Evolutionary conservation across 202 grass and related monocot genomes (phyloP), one percentile per base, ranked within the genome.

Genomic region (Digitaria exilis): DNA sequence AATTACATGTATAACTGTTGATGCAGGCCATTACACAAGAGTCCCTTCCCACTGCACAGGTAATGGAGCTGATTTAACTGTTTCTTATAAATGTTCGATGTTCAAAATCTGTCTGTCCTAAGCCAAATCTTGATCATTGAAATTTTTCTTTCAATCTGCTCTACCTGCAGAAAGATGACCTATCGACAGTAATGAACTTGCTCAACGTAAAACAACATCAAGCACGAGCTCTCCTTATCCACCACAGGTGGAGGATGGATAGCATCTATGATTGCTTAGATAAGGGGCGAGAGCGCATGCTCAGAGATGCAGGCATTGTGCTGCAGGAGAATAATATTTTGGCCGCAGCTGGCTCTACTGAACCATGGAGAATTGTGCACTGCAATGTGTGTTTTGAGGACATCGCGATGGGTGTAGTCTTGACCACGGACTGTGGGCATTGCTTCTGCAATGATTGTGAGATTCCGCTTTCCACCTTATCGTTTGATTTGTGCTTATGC

Each of bases 381-480:
- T 97, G 94, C 79, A 77, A 84, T 6, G 87, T 97, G n/a, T 97
- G 94, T 42, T 97, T 87, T 51, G 92, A 94, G 35, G 83, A 97
- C 6, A 67, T 85, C 18, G 22, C 84, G 57, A 26, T 35, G 18
- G 58, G 3, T 48, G 65, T 56, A 54, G 77, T 90, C 81, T 90
- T 86, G 13, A 57, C 58, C 77, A 94, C 94, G 91, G 91, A 94
- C 9, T 97, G 94, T 74, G 94, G 94, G 25, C 94, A 94, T 55
- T 89, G 55, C 73, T 97, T 92, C 81, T 97, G 94, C 85, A 94
- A 94, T 87, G 82, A 86, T 43, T 93, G 91, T 93, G 57, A 90
- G 91, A 87, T 48, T 56, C 13, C 32, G 17, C 28, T 4, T 50
- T 41, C 45, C 52, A n/a, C 44, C 32, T 87, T 62, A 79, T 81